These are phyloP conservation scores for Candida neerlandica DNA, from an alignment of 1,139 yeast genomes.

Conservation along the genomic window DNA sequence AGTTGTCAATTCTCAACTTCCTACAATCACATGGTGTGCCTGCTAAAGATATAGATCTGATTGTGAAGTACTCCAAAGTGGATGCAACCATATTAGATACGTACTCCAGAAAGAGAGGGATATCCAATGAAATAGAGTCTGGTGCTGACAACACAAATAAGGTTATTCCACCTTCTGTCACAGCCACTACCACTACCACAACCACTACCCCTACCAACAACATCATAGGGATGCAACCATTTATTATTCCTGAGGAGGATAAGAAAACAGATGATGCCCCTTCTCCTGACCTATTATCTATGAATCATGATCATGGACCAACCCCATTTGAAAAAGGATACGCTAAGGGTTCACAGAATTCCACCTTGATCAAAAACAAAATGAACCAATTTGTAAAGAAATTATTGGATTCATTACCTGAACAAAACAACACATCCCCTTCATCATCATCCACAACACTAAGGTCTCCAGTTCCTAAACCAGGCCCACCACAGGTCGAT, in stretches of 20 bases:
- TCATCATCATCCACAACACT: neutral
- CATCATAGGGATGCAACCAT: conserved; percentile 34
- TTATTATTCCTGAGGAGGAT: conserved; percentile 18
- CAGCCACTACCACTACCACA: too few species aligned
- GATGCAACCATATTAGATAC: conserved; percentile 32
- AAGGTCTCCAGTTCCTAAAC: neutral
- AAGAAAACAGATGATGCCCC: neutral
- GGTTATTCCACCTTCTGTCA: neutral
- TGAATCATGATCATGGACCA: conserved; percentile 30
- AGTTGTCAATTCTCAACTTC: conserved; percentile 30
- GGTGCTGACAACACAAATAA: neutral
- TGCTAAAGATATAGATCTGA: conserved; percentile 20
- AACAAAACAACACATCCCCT: neutral
- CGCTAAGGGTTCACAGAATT: conserved; percentile 34
- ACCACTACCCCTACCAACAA: too few species aligned
- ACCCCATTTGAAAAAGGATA: conserved; percentile 41
- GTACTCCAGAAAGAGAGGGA: conserved; percentile 12
- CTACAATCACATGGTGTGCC: conserved; percentile 28
- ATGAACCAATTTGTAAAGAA: conserved; percentile 17
- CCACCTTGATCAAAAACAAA: conserved; percentile 27
- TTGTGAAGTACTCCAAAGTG: conserved; percentile 29
- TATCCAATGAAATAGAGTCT: conserved; percentile 2
- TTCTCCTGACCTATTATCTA: conserved; percentile 3
- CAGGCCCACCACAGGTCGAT: conserved; percentile 23
- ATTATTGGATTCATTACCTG: conserved; percentile 13